phyloP scores from a whole-genome alignment of 345 rosid species.

The Boechera stricta region DNA sequence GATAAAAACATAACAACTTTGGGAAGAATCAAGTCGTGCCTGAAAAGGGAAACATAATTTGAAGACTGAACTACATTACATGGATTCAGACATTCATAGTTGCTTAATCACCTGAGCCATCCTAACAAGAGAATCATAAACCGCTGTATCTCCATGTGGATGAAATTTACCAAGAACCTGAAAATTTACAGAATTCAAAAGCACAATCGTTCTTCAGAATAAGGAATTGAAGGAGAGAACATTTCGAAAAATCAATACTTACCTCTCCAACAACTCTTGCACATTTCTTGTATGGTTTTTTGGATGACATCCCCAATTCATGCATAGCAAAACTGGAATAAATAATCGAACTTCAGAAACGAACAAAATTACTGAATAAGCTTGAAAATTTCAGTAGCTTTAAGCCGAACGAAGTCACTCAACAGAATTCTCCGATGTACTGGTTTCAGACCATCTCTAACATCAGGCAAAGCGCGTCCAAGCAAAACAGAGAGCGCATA shows the following conservation, averaged over 20 bases:
- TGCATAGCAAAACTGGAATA: slow-evolving; percentile 86
- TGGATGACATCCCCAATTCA: slow-evolving; percentile 89
- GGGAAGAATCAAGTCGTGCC: neutral
- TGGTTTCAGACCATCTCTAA: slow-evolving; percentile 91
- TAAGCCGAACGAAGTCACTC: slow-evolving; percentile 38
- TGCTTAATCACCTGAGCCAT: slow-evolving; percentile 85
- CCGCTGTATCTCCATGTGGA: slow-evolving; percentile 96
- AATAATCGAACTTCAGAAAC: slow-evolving; percentile 6
- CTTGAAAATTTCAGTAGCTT: neutral
- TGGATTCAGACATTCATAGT: neutral
- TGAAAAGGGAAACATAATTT: neutral
- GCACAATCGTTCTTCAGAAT: slow-evolving; percentile 19
- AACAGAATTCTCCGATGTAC: slow-evolving; percentile 93
- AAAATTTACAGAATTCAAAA: slow-evolving; percentile 17
- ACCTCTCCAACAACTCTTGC: slow-evolving; percentile 99
- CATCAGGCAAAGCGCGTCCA: slow-evolving; percentile 95
- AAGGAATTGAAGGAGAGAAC: neutral
- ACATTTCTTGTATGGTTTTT: slow-evolving; percentile 92
- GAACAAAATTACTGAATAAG: neutral
- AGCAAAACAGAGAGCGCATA: slow-evolving; percentile 94
- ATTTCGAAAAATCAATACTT: neutral
- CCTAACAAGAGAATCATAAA: slow-evolving; percentile 89
- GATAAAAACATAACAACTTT: neutral
- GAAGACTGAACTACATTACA: neutral
- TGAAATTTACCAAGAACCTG: slow-evolving; percentile 97